Evolutionary conservation across 2,329 filamentous ascomycete genomes (phyloP), one percentile per base, ranked within the genome.

Genomic region (Penicillium carneum): DNA sequence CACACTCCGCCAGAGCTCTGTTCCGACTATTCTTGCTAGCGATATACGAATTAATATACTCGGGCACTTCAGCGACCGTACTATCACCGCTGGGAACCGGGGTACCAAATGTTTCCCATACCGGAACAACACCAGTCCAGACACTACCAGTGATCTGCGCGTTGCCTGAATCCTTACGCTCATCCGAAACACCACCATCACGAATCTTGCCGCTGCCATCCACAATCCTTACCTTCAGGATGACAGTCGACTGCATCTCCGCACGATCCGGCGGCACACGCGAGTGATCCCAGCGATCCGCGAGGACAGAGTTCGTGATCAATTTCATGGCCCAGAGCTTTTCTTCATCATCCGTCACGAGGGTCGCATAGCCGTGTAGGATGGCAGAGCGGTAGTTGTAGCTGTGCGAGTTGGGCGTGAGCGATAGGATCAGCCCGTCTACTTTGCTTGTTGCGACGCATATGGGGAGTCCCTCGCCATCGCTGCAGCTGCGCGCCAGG

Each of bases 301-400:
- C 83, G 2, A 94, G 84, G 12, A 94, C 87, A 39, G 84, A 83
- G 74, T 96, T 84, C 1, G 92, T 96, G 73, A 96, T 89, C 59
- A 90, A 80, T 69, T 88, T 80, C 87, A 96, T 90, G 8, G 91
- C 92, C 79, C 86, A 95, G 5, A 91, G 74, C 73, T 91, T 91
- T 80, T 96, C 92, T 2, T 83, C 85, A 0, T 79, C 75, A 62
- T 90, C 86, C 1, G 86, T 85, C 7, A 96, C 90, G 1, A 89
- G 76, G 9, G 78, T 82, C 0, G 89, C 92, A 73, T 88, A 86
- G 1, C 92, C 93, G 71, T 94, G 92, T 12, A 95, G 82, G 9
- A 92, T 81, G 11, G 90, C 90, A 41, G 88, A 92, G 64, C 91
- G 90, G 80, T 95, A 96, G 81, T 96, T 94, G 82, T 92, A 93